Percentiles rank a stretch among this genome's conserved stretches.
Conservation (phyloP, 495 filamentous ascomycete genomes). For the Penicillium arizonense region DNA sequence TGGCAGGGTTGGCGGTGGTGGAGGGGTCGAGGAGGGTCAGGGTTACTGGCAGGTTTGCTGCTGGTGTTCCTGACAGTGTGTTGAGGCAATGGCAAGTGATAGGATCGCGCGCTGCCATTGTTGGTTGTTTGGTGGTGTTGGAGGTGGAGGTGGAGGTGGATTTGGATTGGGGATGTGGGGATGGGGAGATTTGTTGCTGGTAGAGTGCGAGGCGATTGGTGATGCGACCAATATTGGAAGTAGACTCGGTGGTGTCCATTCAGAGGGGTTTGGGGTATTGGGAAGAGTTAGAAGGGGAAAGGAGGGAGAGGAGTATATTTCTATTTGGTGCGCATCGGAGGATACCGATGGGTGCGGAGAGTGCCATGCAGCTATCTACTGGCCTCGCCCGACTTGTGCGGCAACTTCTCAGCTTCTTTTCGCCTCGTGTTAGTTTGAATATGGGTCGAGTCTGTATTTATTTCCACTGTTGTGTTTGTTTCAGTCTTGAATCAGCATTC, state of each 20-base stretch:
- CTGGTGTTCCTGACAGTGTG: constrained; percentile 64
- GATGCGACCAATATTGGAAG: constrained; percentile 24
- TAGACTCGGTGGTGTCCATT: constrained; percentile 27
- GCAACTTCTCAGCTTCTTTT: background rate
- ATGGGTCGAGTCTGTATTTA: background rate
- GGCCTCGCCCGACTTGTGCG: constrained; percentile 5
- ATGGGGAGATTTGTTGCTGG: constrained; percentile 32
- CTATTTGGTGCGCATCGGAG: constrained; percentile 37
- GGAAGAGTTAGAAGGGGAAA: background rate
- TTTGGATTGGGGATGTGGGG: constrained; percentile 13
- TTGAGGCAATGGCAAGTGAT: constrained; percentile 79
- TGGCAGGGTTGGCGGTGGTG: constrained; percentile 30
- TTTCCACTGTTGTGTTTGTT: background rate
- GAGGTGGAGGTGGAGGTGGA: constrained; percentile 19
- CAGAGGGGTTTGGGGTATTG: constrained; percentile 10
- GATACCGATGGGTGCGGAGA: constrained; percentile 42
- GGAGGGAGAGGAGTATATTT: constrained; percentile 19
- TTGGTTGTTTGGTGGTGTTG: constrained; percentile 19
- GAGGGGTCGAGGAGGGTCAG: constrained; percentile 46
- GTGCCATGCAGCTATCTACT: constrained; percentile 24
- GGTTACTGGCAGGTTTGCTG: constrained; percentile 53
- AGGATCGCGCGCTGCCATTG: constrained; percentile 55
- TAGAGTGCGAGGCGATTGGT: constrained; percentile 39
- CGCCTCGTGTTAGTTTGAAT: background rate
- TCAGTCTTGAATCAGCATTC: no score